phyloP scores from a whole-genome alignment of 805 yeast genomes.

The Metschnikowia kofuensis region DNA sequence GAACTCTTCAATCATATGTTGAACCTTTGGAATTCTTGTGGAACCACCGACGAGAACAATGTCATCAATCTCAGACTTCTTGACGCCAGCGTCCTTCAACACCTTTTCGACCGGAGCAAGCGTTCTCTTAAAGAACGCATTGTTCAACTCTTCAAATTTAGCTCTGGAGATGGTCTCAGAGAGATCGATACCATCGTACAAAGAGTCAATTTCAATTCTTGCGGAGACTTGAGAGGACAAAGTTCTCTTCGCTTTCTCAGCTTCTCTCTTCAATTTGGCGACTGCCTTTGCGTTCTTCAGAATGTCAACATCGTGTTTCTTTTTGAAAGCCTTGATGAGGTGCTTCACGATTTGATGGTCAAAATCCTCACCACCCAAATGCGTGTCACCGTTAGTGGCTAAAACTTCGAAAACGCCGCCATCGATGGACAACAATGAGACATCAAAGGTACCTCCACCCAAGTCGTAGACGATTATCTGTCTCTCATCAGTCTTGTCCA shows the following conservation, averaged over 20 bases:
- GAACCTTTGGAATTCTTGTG: constrained; percentile 23
- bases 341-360: constrained; percentile 21
- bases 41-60: constrained; percentile 24
- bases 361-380: constrained; percentile 24
- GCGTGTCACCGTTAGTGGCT: constrained; percentile 41
- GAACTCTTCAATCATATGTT: constrained; percentile 19
- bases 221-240: constrained; percentile 21
- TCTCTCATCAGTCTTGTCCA: constrained; percentile 23
- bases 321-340: constrained; percentile 19
- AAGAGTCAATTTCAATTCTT: constrained; percentile 21
- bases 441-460: constrained; percentile 25
- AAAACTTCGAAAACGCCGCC: constrained; percentile 23
- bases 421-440: constrained; percentile 23
- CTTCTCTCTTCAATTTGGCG: constrained; percentile 23
- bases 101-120: constrained; percentile 21
- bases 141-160: constrained; percentile 22
- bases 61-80: constrained; percentile 21
- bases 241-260: constrained; percentile 24
- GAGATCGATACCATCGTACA: constrained; percentile 21
- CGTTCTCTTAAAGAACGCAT: constrained; percentile 21
- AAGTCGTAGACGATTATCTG: constrained; percentile 22
- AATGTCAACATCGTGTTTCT: constrained; percentile 19
- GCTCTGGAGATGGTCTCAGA: constrained; percentile 23
- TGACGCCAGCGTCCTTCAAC: constrained; percentile 20
- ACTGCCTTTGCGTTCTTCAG: constrained; percentile 20